These are phyloP conservation scores for Dillenia turbinata DNA, from an alignment of 164 flowering plant species.

Conservation along the genomic window DNA sequence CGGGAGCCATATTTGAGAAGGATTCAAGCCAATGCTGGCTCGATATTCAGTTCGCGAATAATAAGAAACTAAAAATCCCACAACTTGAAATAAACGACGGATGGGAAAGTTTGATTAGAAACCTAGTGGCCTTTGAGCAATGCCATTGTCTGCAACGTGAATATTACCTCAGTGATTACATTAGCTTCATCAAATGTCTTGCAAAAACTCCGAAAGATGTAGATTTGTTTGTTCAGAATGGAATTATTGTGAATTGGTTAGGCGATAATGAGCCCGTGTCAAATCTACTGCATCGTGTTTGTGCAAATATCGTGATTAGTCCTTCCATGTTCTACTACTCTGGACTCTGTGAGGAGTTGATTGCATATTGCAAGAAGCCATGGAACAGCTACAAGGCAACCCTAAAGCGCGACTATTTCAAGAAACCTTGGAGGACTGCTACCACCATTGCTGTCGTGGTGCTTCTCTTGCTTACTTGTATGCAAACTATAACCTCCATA, in stretches of 20 bases:
- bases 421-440: too few species aligned
- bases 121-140: slow-evolving; percentile 23
- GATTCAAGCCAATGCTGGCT: too few species aligned
- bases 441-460: too few species aligned
- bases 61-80: slow-evolving; percentile 3
- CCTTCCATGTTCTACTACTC: neutral
- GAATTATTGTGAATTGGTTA: neutral
- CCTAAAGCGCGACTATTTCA: too few species aligned
- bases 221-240: slow-evolving; percentile 8
- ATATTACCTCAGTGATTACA: slow-evolving; percentile 10
- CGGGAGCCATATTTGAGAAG: too few species aligned
- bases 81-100: neutral
- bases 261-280: neutral
- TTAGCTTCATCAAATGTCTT: slow-evolving; percentile 7
- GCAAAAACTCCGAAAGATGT: slow-evolving; percentile 14
- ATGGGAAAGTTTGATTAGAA: slow-evolving; percentile 6
- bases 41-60: too few species aligned
- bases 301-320: neutral
- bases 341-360: neutral
- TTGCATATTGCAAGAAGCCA: too few species aligned
- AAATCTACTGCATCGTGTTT: neutral
- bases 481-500: too few species aligned
- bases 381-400: too few species aligned
- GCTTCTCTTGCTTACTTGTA: too few species aligned
- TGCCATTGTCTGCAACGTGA: slow-evolving; percentile 5